Percentiles rank a stretch among this genome's conserved stretches.
Evolutionary conservation across 352 stramenopile genomes (phyloP).

Genomic region (Globisporangium rhizosaccharum): DNA sequence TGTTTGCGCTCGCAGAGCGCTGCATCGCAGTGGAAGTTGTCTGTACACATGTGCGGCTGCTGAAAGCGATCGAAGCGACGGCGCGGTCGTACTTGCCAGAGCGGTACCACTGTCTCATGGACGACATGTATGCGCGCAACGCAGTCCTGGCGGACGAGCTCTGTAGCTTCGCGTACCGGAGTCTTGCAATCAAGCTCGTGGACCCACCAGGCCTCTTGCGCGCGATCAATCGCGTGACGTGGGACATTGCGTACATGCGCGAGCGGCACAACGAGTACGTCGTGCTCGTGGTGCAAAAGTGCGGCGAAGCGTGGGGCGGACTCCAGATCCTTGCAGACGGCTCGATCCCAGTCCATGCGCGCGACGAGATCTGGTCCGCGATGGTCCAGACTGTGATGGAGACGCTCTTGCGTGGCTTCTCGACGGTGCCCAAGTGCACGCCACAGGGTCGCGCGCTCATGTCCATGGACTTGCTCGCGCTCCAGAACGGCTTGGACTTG

Average conservation of each 20-base stretch:
- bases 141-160: conserved; percentile 44
- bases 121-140: conserved; percentile 62
- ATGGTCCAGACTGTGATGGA: conserved; percentile 87
- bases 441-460: conserved; percentile 95
- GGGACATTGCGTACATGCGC: conserved; percentile 62
- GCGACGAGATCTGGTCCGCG: conserved; percentile 73
- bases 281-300: conserved; percentile 70
- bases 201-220: conserved; percentile 36
- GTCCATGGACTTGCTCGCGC: conserved; percentile 93
- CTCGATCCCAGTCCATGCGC: conserved; percentile 55
- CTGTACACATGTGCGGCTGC: conserved; percentile 47
- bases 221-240: conserved; percentile 44
- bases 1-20: conserved; percentile 57
- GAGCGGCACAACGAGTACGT: conserved; percentile 80
- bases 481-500: conserved; percentile 78
- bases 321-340: conserved; percentile 66
- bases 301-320: conserved; percentile 69
- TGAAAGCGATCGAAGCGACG: conserved; percentile 63
- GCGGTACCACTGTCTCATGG: conserved; percentile 60
- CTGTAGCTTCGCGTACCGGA: conserved; percentile 57
- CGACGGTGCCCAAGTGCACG: conserved; percentile 85
- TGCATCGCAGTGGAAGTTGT: conserved; percentile 64
- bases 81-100: conserved; percentile 59
- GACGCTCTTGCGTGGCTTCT: conserved; percentile 89
- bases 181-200: conserved; percentile 39